Base-by-base conservation (phyloP, 1,139 yeast genomes). In the Protomyces macrosporus region DNA sequence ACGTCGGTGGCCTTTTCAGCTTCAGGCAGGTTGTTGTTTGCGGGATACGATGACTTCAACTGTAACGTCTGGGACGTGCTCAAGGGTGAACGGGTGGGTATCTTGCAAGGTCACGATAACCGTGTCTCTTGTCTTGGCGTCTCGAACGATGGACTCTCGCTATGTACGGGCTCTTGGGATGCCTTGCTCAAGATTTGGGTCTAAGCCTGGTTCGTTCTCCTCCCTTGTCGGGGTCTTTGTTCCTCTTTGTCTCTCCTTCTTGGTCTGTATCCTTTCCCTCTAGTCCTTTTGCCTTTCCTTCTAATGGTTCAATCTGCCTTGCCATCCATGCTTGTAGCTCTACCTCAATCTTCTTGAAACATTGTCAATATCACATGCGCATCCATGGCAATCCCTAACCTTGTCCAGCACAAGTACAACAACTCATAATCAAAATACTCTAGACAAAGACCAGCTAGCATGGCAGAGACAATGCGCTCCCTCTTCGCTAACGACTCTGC, bases 21-120 rank as follows among this genome's bases (percentile, higher is more conserved):
- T 7, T 86, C 93, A 54, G 96, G 97, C 0, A 75, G 97, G 59
- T 74, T 90, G 35, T 76, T 90, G 75, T 87, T 86, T 72, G 80
- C 86, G 0, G 87, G 95, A 64, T 88, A 88, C 73, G 84, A 90
- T 0, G 95, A 89, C 66, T 81, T 57, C 55, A 69, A 66, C 30
- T 68, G 70, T 63, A 65, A 66, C 36, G 70, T 88, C 2, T 88
- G 96, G 95, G 98, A 90, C 72, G 78, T 84, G 1, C 76, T 90
- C 45, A 84, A 82, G 67, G 84, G 84, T 16, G 84, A 82, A 65
- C 77, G 87, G 39, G 82, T 89, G 4, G 91, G 90, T 0, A 77
- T 82, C 14, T 69, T 83, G 50, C 81, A 78, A 45, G 86, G 85
- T 4, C 93, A 87, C 70, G 73, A 78, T 35, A 84, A 83, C 67